phyloP scores from a whole-genome alignment of 768 basidiomycete species.

The Suillus decipiens region DNA sequence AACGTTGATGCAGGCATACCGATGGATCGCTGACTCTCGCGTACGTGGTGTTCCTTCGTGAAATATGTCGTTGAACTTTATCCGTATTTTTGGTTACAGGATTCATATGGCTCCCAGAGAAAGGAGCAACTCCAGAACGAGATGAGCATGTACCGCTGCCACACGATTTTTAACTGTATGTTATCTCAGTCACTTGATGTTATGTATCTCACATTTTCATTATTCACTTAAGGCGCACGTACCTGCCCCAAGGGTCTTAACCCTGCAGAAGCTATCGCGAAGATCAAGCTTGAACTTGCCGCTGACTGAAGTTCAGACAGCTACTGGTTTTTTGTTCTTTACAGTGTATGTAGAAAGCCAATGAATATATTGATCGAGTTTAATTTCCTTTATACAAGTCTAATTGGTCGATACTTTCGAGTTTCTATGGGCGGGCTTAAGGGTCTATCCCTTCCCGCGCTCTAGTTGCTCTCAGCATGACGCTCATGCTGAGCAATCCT shows the following conservation, averaged over 20 bases:
- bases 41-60: conserved; percentile 43
- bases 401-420: too few species aligned
- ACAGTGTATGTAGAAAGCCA: background rate
- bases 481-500: too few species aligned
- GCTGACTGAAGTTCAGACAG: background rate
- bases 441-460: too few species aligned
- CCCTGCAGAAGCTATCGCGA: conserved; percentile 88
- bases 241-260: conserved; percentile 99
- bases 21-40: conserved; percentile 97
- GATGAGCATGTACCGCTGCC: conserved; percentile 95
- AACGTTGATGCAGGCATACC: conserved; percentile 93
- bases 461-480: too few species aligned
- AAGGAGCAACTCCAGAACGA: conserved; percentile 95
- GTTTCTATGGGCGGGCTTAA: too few species aligned
- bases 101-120: conserved; percentile 73
- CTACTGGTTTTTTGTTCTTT: background rate
- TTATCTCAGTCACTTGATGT: conserved; percentile 9
- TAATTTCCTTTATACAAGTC: too few species aligned
- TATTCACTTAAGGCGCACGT: conserved; percentile 59
- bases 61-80: background rate
- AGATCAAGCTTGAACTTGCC: conserved; percentile 88
- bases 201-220: background rate
- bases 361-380: too few species aligned
- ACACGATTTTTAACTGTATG: conserved; percentile 97
- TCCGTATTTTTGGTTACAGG: conserved; percentile 42